Evolutionary conservation across 345 rosid species (phyloP).

Genomic region (Hibiscus tridactylites): DNA sequence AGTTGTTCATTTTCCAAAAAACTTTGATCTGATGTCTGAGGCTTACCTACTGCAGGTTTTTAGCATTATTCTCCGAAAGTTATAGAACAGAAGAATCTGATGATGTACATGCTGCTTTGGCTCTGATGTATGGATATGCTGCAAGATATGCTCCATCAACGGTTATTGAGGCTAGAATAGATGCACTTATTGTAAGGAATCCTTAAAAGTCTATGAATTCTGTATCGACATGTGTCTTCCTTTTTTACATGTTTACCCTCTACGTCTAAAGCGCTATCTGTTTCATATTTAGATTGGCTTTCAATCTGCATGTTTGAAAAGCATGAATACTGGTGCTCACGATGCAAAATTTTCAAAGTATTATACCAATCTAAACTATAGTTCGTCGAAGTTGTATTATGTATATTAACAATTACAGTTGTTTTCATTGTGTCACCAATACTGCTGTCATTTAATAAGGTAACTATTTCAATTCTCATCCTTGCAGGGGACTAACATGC

Average conservation of each 20-base stretch:
- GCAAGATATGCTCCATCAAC: slow-evolving; percentile 96
- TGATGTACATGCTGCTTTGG: slow-evolving; percentile 98
- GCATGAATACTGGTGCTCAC: background rate
- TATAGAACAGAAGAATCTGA: slow-evolving; percentile 77
- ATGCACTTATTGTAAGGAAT: slow-evolving; percentile 82
- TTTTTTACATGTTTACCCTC: background rate
- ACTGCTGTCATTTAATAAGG: slow-evolving; percentile 6
- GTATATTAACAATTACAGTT: background rate
- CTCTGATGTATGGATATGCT: slow-evolving; percentile 99
- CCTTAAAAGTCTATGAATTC: background rate
- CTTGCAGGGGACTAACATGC: slow-evolving; percentile 95
- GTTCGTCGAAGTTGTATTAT: too few relatives aligned
- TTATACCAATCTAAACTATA: background rate
- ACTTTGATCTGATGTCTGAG: slow-evolving; percentile 17
- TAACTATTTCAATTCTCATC: slow-evolving; percentile 16
- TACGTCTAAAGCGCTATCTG: background rate
- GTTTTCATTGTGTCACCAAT: slow-evolving; percentile 5
- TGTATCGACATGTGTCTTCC: background rate
- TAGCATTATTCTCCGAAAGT: slow-evolving; percentile 79
- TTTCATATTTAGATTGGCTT: background rate
- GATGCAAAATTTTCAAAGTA: background rate
- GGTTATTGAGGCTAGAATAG: slow-evolving; percentile 96
- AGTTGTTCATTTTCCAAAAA: slow-evolving; percentile 1
- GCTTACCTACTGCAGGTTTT: slow-evolving; percentile 44
- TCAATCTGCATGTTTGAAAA: background rate